Conservation (phyloP, 2,329 filamentous ascomycete genomes). For the Aspergillus unguis region DNA sequence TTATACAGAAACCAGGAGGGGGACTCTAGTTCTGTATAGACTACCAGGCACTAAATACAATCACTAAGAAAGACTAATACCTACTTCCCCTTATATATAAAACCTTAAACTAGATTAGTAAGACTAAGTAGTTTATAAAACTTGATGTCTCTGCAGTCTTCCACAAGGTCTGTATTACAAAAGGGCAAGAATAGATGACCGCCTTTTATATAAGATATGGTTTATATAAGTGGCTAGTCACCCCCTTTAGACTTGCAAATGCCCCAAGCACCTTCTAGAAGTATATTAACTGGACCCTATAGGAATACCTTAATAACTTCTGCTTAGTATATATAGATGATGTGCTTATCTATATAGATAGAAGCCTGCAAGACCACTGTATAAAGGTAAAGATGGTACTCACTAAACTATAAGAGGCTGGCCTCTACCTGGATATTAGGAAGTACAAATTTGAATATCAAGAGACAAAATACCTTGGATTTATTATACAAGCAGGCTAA, state of each 20-base stretch:
- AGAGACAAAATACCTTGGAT: not conserved
- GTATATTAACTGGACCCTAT: conserved; percentile 15
- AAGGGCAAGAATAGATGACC: conserved; percentile 2
- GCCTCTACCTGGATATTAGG: not conserved
- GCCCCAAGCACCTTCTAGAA: conserved; percentile 15
- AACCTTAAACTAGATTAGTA: not conserved
- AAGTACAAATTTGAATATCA: not conserved
- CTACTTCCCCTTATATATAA: not conserved
- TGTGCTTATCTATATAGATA: conserved; percentile 16
- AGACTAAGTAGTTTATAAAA: not conserved
- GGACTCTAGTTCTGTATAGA: not conserved
- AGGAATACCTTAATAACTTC: conserved; percentile 11
- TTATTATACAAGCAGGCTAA: not conserved
- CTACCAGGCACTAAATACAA: not conserved
- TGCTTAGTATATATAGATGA: conserved; percentile 15
- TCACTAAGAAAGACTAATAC: not conserved
- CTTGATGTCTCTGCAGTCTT: not conserved
- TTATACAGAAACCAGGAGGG: not conserved
- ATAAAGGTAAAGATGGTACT: not conserved
- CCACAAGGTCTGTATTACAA: not conserved
- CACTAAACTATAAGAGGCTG: not conserved
- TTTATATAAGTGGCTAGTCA: conserved; percentile 29
- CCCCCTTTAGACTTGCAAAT: conserved; percentile 24
- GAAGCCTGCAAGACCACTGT: not conserved
- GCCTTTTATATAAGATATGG: conserved; percentile 19